A percentile compares a stretch with the other conserved stretches of the same genome.
Evolutionary conservation across 345 rosid species (phyloP).

Genomic region (Ceriops zippeliana): DNA sequence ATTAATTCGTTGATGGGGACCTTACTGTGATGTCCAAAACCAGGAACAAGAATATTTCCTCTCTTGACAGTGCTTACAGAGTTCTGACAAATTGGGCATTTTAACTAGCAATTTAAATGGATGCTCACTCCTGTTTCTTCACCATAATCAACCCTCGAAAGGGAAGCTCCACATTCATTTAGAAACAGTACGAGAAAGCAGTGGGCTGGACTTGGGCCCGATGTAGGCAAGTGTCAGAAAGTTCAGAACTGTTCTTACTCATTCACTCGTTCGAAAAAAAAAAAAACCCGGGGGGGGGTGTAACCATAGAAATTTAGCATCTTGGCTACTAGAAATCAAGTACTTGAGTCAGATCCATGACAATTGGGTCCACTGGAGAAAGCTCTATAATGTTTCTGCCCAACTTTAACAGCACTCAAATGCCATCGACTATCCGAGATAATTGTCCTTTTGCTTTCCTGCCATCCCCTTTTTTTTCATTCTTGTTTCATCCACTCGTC

Average conservation of each 20-base stretch:
- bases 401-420: background rate
- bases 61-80: background rate
- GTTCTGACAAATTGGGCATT: background rate
- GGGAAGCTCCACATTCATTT: background rate
- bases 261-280: background rate
- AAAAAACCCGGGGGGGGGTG: no score
- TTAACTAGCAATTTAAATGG: background rate
- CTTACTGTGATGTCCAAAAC: background rate
- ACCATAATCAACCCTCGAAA: background rate
- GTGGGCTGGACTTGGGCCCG: background rate
- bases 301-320: no score
- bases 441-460: background rate
- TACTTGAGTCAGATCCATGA: background rate
- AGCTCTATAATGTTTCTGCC: background rate
- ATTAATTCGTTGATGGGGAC: no score
- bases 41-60: background rate
- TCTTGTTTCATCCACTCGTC: no score
- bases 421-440: background rate
- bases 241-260: constrained; percentile 2
- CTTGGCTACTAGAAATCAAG: background rate
- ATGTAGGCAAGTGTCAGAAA: background rate
- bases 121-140: background rate
- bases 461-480: background rate
- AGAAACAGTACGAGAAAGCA: no score
- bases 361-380: background rate